phyloP scores from a whole-genome alignment of 768 basidiomycete genomes.

The Lentinula sp. region DNA sequence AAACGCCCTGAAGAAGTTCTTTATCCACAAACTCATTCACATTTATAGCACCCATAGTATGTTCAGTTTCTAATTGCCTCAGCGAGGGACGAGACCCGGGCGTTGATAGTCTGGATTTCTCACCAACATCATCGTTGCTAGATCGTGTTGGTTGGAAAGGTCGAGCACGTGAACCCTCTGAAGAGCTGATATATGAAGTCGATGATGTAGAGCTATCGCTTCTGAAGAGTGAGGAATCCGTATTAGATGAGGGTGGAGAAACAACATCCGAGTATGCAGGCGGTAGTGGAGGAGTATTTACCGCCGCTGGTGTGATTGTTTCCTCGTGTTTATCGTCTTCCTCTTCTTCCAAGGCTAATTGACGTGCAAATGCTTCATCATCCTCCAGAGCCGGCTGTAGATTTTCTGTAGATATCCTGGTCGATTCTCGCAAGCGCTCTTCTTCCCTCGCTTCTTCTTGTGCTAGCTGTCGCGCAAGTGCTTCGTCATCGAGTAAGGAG shows the following conservation, averaged over 20 bases:
- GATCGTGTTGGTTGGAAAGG: background rate
- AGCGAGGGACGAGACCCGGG: background rate
- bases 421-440: background rate
- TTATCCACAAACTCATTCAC: constrained; percentile 50
- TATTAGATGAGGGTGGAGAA: background rate
- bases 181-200: background rate
- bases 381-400: constrained; percentile 13
- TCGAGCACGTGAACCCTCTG: background rate
- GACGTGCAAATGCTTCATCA: constrained; percentile 40
- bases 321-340: constrained; percentile 14
- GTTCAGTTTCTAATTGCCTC: constrained; percentile 4
- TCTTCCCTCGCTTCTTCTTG: constrained; percentile 14
- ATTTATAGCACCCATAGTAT: constrained; percentile 18
- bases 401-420: background rate
- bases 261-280: constrained; percentile 3
- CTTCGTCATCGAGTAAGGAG: constrained; percentile 21
- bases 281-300: constrained; percentile 8
- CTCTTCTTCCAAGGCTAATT: constrained; percentile 31
- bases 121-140: background rate
- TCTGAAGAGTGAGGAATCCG: background rate
- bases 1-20: constrained; percentile 53
- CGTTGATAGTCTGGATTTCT: background rate
- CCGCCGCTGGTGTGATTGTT: background rate
- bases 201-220: background rate
- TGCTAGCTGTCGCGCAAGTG: constrained; percentile 17